These are phyloP conservation scores for Vaccinium vitisidaea DNA, from an alignment of 148 eudicot species.

Conservation along the genomic window DNA sequence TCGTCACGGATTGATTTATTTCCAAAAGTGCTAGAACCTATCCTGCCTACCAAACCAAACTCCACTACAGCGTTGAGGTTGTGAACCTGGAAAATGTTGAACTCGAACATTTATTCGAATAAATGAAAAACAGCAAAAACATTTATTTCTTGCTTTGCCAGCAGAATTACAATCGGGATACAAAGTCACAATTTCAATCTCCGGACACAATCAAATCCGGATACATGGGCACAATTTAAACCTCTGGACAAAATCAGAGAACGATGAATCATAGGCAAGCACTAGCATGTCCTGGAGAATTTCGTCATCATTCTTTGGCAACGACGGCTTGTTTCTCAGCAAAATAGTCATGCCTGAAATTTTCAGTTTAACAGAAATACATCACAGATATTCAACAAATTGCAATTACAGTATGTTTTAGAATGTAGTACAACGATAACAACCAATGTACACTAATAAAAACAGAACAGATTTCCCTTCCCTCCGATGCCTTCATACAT, in stretches of 20 bases:
- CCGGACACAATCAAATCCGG: background rate
- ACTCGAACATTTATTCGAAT: background rate
- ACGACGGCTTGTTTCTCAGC: slow-evolving; percentile 46
- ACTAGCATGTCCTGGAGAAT: background rate
- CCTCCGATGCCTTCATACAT: too few species aligned
- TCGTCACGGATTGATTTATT: too few species aligned
- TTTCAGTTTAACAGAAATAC: background rate
- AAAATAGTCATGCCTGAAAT: slow-evolving; percentile 67
- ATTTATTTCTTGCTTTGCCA: background rate
- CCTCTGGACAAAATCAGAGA: background rate
- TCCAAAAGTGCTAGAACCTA: too few species aligned
- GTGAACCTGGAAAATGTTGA: too few species aligned
- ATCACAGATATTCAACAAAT: background rate
- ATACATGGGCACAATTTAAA: background rate
- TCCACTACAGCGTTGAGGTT: too few species aligned
- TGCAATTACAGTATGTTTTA: background rate
- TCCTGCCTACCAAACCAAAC: too few species aligned
- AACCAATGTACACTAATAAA: background rate
- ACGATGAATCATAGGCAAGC: background rate
- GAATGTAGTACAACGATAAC: background rate
- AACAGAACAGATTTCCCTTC: background rate
- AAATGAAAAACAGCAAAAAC: background rate
- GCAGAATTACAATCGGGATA: background rate
- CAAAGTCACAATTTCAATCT: background rate
- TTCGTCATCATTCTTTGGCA: slow-evolving; percentile 64